phyloP scores from a whole-genome alignment of 2,329 filamentous ascomycete genomes.

The Fusarium sp. region DNA sequence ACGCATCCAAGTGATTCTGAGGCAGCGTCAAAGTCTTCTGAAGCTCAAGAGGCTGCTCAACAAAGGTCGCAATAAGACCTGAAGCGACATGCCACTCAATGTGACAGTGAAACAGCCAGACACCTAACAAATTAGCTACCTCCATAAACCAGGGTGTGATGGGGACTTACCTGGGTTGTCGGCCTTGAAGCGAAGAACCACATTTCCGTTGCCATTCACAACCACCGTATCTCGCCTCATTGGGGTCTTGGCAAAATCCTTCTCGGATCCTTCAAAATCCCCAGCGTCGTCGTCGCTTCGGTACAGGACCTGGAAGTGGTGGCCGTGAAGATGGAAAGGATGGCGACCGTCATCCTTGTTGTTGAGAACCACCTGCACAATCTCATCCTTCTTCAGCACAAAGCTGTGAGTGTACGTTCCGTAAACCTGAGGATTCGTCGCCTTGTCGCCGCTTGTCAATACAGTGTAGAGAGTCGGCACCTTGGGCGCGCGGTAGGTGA shows the following conservation, averaged over 20 bases:
- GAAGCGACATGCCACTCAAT: conserved; percentile 81
- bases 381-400: conserved; percentile 73
- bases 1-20: conserved; percentile 66
- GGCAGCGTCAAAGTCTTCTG: conserved; percentile 73
- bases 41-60: conserved; percentile 72
- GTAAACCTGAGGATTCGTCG: conserved; percentile 71
- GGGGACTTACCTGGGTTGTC: conserved; percentile 69
- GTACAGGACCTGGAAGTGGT: conserved; percentile 76
- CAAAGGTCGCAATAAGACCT: conserved; percentile 73
- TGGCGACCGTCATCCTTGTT: conserved; percentile 79
- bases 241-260: conserved; percentile 64
- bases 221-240: conserved; percentile 77
- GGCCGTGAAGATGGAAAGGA: conserved; percentile 84
- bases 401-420: conserved; percentile 74
- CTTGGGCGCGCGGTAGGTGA: conserved; percentile 79
- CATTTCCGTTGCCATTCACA: conserved; percentile 73
- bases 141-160: not conserved
- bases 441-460: conserved; percentile 70
- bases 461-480: conserved; percentile 85
- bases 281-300: conserved; percentile 70
- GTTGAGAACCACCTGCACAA: conserved; percentile 83
- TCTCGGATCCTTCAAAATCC: conserved; percentile 61
- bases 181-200: conserved; percentile 75
- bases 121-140: conserved; percentile 48
- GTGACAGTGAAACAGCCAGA: conserved; percentile 84